These are phyloP conservation scores for Claviceps maximensis DNA, from an alignment of 2,329 filamentous ascomycete genomes.

Conservation along the genomic window DNA sequence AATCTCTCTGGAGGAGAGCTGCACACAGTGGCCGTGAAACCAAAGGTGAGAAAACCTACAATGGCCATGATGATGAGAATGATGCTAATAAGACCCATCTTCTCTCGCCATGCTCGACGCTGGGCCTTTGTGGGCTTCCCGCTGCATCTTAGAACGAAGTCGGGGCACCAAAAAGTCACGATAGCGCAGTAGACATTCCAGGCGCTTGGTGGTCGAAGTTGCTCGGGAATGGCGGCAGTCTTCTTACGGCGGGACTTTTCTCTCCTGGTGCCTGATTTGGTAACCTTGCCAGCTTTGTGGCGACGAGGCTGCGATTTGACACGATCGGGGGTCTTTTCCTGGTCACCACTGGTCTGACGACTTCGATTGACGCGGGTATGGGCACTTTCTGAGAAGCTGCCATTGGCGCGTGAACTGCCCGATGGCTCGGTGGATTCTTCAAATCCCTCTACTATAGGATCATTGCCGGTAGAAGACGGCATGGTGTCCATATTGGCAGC, in stretches of 20 bases:
- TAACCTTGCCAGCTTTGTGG: conserved; percentile 47
- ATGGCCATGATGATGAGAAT: conserved; percentile 77
- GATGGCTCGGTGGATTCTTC: conserved; percentile 48
- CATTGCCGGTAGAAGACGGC: conserved; percentile 85
- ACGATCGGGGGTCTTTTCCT: conserved; percentile 19
- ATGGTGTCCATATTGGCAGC: conserved; percentile 82
- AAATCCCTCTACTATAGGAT: conserved; percentile 70
- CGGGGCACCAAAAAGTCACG: conserved; percentile 88
- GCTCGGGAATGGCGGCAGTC: conserved; percentile 42
- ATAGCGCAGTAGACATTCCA: conserved; percentile 95
- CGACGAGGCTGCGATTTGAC: conserved; percentile 24
- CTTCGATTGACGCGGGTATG: conserved; percentile 23
- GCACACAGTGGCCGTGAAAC: conserved; percentile 85
- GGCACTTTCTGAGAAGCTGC: conserved; percentile 32
- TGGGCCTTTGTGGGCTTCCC: conserved; percentile 77
- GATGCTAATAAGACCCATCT: conserved; percentile 92
- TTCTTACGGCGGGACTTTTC: conserved; percentile 29
- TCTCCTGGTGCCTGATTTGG: conserved; percentile 31
- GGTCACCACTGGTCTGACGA: conserved; percentile 18
- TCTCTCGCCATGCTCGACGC: conserved; percentile 89
- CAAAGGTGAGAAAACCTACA: conserved; percentile 93
- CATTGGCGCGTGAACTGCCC: conserved; percentile 31
- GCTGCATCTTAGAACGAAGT: conserved; percentile 71
- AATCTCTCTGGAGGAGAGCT: conserved; percentile 57
- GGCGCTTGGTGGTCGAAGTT: conserved; percentile 65